These are phyloP conservation scores for Kalmanozyma brasiliensis DNA, from an alignment of 1,284 basidiomycete genomes.

Conservation along the genomic window DNA sequence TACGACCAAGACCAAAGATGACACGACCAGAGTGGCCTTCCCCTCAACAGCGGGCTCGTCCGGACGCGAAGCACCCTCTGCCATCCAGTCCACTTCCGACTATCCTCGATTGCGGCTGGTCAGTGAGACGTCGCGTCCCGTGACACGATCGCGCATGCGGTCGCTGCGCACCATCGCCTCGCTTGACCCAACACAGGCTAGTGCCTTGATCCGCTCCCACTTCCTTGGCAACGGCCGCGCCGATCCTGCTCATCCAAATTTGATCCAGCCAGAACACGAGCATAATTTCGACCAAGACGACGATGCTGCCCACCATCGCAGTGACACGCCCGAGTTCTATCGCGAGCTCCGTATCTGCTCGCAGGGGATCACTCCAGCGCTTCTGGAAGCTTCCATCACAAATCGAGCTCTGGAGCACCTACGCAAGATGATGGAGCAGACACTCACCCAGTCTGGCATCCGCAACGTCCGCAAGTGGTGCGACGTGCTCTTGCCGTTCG, in stretches of 20 bases:
- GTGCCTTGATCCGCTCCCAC: conserved; percentile 34
- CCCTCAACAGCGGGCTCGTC: conserved; percentile 18
- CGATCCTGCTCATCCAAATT: conserved; percentile 24
- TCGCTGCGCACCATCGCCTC: conserved; percentile 45
- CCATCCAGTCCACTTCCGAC: conserved; percentile 46
- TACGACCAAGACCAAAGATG: conserved; percentile 9
- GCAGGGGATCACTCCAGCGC: conserved; percentile 44
- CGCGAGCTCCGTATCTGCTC: conserved; percentile 44
- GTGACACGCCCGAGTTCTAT: conserved; percentile 37
- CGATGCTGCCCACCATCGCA: conserved; percentile 11
- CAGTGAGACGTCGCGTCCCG: conserved; percentile 37
- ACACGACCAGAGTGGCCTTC: conserved; percentile 16
- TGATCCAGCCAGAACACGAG: conserved; percentile 5
- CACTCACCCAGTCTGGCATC: conserved; percentile 48
- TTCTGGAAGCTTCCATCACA: conserved; percentile 46
- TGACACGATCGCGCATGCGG: conserved; percentile 36
- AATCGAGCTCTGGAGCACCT: conserved; percentile 51
- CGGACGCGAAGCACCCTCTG: conserved; percentile 20
- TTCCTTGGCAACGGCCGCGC: conserved; percentile 29
- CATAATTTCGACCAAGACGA: conserved; percentile 8
- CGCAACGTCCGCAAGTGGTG: conserved; percentile 55
- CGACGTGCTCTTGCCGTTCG: conserved; percentile 57
- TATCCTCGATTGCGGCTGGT: conserved; percentile 46
- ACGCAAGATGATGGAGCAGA: conserved; percentile 60
- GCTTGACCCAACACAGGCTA: conserved; percentile 40